Conservation (phyloP, 768 basidiomycete species). For the Trametes sanguinea region DNA sequence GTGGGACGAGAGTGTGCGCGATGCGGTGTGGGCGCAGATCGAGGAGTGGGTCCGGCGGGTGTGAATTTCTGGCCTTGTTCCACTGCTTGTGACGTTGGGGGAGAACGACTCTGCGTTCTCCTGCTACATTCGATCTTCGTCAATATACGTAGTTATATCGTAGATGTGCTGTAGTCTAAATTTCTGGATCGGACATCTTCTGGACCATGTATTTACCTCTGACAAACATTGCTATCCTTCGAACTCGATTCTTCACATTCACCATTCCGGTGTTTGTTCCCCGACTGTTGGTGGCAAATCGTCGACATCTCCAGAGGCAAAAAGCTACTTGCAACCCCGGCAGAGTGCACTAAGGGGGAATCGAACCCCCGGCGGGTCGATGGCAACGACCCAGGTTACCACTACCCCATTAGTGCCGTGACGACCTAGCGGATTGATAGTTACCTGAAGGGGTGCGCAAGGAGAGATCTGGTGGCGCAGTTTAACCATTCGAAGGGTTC, state of each 20-base stretch:
- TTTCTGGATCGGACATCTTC: no score
- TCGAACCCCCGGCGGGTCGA: slow-evolving; percentile 88
- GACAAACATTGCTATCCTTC: no score
- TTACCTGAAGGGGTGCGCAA: no score
- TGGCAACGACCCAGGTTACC: slow-evolving; percentile 5
- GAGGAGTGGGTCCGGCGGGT: slow-evolving; percentile 36
- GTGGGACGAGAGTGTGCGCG: slow-evolving; percentile 45
- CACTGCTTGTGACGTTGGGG: not conserved
- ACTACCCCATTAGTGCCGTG: not conserved
- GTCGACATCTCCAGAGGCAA: not conserved
- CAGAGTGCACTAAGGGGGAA: slow-evolving; percentile 76
- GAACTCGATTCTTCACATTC: no score
- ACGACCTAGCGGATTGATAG: no score
- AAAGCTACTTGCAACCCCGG: not conserved
- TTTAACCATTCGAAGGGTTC: no score
- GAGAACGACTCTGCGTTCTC: not conserved
- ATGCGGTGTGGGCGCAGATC: slow-evolving; percentile 41
- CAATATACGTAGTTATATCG: no score
- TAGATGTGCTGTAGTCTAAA: no score
- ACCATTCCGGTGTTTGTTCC: no score
- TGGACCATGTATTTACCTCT: no score
- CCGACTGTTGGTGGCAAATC: not conserved
- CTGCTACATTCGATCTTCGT: no score
- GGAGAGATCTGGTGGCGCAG: no score
- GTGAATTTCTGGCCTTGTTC: not conserved